Percentiles rank a stretch among this genome's conserved stretches.
Conservation (phyloP, 257 asterid genomes). For the Gentiana dahurica region DNA sequence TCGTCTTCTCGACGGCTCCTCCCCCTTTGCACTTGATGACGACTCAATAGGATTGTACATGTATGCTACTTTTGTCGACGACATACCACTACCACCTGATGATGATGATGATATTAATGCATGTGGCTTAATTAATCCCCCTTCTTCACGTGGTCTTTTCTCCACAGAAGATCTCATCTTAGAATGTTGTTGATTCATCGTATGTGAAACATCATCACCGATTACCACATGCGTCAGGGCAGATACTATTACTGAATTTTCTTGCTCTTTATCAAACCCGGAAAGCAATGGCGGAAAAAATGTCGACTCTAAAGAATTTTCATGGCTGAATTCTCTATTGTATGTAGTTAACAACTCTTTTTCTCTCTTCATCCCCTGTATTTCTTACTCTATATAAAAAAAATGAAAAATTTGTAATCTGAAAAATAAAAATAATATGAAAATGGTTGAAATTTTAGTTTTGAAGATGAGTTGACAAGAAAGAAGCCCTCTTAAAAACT, state of each 20-base stretch:
- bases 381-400: neutral
- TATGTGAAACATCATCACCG: constrained; percentile 6
- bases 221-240: constrained; percentile 59
- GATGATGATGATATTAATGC: too few species aligned
- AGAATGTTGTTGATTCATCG: neutral
- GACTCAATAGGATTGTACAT: too few species aligned
- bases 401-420: neutral
- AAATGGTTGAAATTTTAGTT: neutral
- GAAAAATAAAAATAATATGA: neutral
- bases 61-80: too few species aligned
- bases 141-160: too few species aligned
- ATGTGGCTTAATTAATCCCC: too few species aligned
- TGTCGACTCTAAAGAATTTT: neutral
- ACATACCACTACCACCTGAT: too few species aligned
- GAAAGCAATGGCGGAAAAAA: constrained; percentile 16
- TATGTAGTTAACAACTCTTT: neutral
- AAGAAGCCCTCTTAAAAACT: neutral
- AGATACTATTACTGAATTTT: constrained; percentile 70
- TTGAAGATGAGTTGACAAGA: constrained; percentile 10
- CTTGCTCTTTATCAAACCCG: constrained; percentile 38
- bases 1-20: constrained; percentile 18
- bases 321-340: neutral
- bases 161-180: too few species aligned
- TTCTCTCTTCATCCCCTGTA: neutral
- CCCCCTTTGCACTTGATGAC: too few species aligned